Evolutionary conservation across 2,329 filamentous ascomycete genomes (phyloP).

Genomic region (Cladobotryum protrusum): DNA sequence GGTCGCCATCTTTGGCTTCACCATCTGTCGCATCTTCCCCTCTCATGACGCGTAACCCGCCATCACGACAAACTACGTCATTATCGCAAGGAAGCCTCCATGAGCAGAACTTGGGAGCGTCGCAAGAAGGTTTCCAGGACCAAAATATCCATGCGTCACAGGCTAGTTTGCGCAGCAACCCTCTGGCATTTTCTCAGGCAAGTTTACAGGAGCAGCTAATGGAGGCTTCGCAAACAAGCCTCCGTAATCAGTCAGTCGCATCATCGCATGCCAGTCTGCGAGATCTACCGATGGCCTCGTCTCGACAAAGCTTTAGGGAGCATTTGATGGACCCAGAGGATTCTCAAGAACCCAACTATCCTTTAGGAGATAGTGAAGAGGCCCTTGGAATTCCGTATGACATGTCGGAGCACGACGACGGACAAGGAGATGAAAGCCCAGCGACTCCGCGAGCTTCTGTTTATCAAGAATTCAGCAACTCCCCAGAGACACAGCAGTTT

Average conservation of each 20-base stretch:
- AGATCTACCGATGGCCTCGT: slow-evolving; percentile 19
- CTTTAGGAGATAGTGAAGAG: slow-evolving; percentile 46
- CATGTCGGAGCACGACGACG: slow-evolving; percentile 31
- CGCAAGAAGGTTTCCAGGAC: background rate
- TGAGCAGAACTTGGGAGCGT: background rate
- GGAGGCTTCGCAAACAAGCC: background rate
- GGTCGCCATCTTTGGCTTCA: slow-evolving; percentile 46
- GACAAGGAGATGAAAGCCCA: slow-evolving; percentile 31
- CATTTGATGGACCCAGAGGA: slow-evolving; percentile 18
- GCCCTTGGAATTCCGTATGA: slow-evolving; percentile 53
- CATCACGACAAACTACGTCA: slow-evolving; percentile 26
- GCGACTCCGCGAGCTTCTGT: slow-evolving; percentile 51
- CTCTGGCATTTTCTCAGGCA: slow-evolving; percentile 19
- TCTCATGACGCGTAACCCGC: slow-evolving; percentile 32
- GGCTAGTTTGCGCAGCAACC: slow-evolving; percentile 22
- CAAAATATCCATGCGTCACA: slow-evolving; percentile 18
- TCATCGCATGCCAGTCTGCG: slow-evolving; percentile 24
- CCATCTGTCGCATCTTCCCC: slow-evolving; percentile 47
- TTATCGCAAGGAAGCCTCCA: slow-evolving; percentile 23
- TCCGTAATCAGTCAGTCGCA: slow-evolving; percentile 5
- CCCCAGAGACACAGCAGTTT: slow-evolving; percentile 24
- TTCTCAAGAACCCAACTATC: slow-evolving; percentile 18
- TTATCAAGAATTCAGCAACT: slow-evolving; percentile 30
- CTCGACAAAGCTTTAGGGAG: slow-evolving; percentile 21
- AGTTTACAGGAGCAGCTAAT: slow-evolving; percentile 13